Evolutionary conservation across 176 grass and related monocot genomes (phyloP), one percentile per base, ranked within the genome.

Genomic region (Cymbopogon citratus): DNA sequence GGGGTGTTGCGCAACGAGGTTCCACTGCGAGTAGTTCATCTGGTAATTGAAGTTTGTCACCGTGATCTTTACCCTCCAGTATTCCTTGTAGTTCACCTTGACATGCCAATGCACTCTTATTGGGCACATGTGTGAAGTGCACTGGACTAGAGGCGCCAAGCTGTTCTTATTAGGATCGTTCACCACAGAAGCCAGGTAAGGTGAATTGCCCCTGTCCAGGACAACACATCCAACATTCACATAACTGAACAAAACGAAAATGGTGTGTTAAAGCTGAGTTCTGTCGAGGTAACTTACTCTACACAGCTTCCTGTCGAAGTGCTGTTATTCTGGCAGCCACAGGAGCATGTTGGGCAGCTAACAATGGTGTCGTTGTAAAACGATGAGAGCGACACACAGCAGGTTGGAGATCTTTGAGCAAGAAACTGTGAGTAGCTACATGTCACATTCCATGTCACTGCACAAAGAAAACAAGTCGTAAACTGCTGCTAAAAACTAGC

Each of bases 51-150:
- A 91, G 80, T 91, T 97, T 54, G 84, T 67, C 80, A 89, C 72
- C 8, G 91, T 87, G 44, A 97, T 82, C 84, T 97, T 97, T 1
- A 97, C 86, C 25, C 94, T 87, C 94, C 94, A 93, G 60, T 93
- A 97, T 6, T 91, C 88, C 75, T 75, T 87, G 86, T 97, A 97
- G 59, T 93, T 97, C 9, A 87, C 89, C 41, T 97, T 97, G 43
- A 93, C 91, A 77, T 97, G 94, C 94, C 94, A 97, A n/a, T 97
- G 91, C 71, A 97, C 86, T 52, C 94, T 88, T 85, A 97, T 87
- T 19, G 94, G 94, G 88, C 94, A 97, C 94, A 97, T 97, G 70
- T 97, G 94, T 69, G 91, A 83, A 36, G 91, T 91, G 46, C 94
- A 97, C 26, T 93, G 63, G 51, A 97, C 88, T 61, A 97, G 87